Percentiles rank a stretch among this genome's conserved stretches.
Conservation (phyloP, 331 rosid species). For the Acacia concinna region DNA sequence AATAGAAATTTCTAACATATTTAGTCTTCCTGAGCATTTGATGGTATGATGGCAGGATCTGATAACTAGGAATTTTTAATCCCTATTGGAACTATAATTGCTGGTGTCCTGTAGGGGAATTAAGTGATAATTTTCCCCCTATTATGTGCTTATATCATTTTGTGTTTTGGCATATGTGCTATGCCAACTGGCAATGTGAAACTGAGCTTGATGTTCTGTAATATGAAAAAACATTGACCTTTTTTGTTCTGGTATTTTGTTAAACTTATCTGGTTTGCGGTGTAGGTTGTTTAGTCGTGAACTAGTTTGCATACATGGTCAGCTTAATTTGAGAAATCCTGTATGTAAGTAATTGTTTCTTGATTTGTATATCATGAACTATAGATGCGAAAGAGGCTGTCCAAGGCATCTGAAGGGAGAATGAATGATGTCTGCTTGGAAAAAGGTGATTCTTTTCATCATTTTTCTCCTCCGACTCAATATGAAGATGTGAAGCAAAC, state of each 20-base stretch:
- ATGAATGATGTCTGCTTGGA: conserved; percentile 33
- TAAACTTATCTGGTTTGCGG: conserved; percentile 7
- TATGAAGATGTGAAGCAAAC: conserved; percentile 39
- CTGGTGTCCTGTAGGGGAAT: not conserved
- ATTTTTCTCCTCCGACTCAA: conserved; percentile 29
- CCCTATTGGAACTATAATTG: conserved; percentile 2
- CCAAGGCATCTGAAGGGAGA: conserved; percentile 40
- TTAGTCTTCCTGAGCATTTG: not conserved
- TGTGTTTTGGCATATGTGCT: conserved; percentile 16
- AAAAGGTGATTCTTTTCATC: conserved; percentile 44
- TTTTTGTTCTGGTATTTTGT: conserved; percentile 22
- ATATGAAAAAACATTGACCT: not conserved
- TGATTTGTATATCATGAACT: conserved; percentile 23
- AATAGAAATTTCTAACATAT: conserved; percentile 1
- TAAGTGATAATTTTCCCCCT: not conserved
- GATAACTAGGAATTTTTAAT: not conserved
- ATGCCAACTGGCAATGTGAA: conserved; percentile 24
- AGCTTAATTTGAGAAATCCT: conserved; percentile 21
- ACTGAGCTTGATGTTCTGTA: conserved; percentile 11
- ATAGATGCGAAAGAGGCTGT: conserved; percentile 42
- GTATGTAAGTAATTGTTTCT: conserved; percentile 14
- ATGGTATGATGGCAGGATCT: conserved; percentile 20
- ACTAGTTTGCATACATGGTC: conserved; percentile 18
- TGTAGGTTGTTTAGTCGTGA: conserved; percentile 22
- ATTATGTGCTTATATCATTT: conserved; percentile 8